Evolutionary conservation across 345 rosid species (phyloP).

Genomic region (Salix dunnii): DNA sequence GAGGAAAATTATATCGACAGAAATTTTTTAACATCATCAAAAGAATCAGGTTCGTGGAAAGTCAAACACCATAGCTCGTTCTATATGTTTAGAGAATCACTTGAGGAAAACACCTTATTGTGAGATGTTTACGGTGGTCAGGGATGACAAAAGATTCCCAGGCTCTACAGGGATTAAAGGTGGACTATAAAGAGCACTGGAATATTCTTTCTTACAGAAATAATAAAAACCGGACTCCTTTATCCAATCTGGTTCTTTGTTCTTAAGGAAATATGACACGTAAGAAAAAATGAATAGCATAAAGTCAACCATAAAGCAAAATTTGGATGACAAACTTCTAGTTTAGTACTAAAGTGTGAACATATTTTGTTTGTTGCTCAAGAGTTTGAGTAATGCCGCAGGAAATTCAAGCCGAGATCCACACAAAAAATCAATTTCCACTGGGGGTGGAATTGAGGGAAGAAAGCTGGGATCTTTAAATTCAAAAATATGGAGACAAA

Average conservation of each 20-base stretch:
- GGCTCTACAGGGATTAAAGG: neutral
- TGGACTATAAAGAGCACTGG: neutral
- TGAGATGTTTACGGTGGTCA: neutral
- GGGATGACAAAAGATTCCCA: neutral
- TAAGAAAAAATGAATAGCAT: too few species aligned
- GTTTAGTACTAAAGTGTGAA: neutral
- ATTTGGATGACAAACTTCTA: neutral
- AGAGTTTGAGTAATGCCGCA: neutral
- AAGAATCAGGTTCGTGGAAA: too few species aligned
- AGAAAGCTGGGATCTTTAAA: neutral
- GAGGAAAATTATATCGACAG: too few species aligned
- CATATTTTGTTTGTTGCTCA: neutral
- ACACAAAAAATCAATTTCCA: neutral
- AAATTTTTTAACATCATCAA: too few species aligned
- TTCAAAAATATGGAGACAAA: too few species aligned
- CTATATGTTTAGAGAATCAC: neutral
- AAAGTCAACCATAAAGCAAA: too few species aligned
- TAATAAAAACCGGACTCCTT: neutral
- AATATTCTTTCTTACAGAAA: neutral
- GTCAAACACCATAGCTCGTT: neutral
- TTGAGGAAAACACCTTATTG: too few species aligned
- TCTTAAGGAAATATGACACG: too few species aligned
- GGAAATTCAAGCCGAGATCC: neutral
- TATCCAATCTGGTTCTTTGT: neutral
- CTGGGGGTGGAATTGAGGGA: neutral